Percentiles rank a stretch among this genome's conserved stretches.
phyloP scores from a whole-genome alignment of 2,329 filamentous ascomycete species.

The Aspergillus hiratsukae region DNA sequence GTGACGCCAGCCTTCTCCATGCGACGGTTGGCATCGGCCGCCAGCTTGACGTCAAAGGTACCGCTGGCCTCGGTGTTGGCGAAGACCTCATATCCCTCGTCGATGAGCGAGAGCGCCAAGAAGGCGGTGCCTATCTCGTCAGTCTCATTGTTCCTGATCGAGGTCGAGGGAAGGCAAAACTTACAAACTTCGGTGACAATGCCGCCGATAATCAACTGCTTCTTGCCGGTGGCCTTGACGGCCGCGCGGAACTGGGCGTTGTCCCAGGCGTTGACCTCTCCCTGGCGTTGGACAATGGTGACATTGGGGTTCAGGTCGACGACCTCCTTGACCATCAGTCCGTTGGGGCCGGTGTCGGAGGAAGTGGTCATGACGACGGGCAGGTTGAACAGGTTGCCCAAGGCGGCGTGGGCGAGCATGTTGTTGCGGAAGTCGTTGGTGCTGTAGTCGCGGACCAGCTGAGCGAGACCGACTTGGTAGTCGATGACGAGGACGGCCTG shows the following conservation, averaged over 20 bases:
- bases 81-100: constrained; percentile 68
- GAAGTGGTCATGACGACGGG: constrained; percentile 69
- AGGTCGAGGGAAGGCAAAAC: constrained; percentile 7
- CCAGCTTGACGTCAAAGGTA: constrained; percentile 49
- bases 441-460: constrained; percentile 61
- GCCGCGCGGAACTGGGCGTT: constrained; percentile 64
- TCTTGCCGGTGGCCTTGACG: constrained; percentile 60
- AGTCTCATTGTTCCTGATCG: background rate
- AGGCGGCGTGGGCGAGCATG: constrained; percentile 62
- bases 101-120: constrained; percentile 65
- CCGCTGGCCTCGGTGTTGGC: constrained; percentile 69
- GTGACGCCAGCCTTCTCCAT: constrained; percentile 64
- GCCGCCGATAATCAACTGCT: constrained; percentile 66
- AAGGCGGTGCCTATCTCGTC: constrained; percentile 56
- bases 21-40: constrained; percentile 59
- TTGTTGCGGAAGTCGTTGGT: constrained; percentile 61
- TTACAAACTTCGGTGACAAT: constrained; percentile 70
- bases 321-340: constrained; percentile 66
- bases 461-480: constrained; percentile 33
- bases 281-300: constrained; percentile 62
- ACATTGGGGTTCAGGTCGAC: constrained; percentile 62
- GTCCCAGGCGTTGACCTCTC: constrained; percentile 75
- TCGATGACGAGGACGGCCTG: constrained; percentile 29
- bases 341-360: constrained; percentile 66
- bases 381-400: constrained; percentile 63